Base-by-base conservation (phyloP, 1,139 yeast species). In the Petasospora fabianii region DNA sequence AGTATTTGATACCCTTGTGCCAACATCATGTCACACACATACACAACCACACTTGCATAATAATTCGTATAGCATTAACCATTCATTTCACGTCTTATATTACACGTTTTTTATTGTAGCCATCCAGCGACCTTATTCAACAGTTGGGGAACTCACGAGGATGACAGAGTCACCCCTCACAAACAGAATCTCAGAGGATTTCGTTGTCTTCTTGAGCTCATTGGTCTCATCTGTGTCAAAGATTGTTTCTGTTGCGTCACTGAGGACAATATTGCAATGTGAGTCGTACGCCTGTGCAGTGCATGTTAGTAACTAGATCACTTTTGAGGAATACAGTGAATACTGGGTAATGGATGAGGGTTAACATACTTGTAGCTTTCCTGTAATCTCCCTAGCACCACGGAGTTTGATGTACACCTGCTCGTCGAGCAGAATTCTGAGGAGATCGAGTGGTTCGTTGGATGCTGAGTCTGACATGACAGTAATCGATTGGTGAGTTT, bases 161-260 rank as follows among this genome's bases (percentile, higher is more conserved):
- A 92, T 86, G 35, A 90, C 97, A 5, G 95, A 81, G 64, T 92
- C 97, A 15, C 98, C 98, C 67, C 98, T 80, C 16, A 94, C 92
- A 65, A 90, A 92, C 36, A 94, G 81, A 92, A 94, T 85, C 43
- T 86, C 96, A 17, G 88, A 76, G 45, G 72, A 70, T 58, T 85
- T 86, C 32, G 80, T 83, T 21, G 36, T 43, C 22, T 46, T 41
- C 21, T 36, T 32, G 20, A 38, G 29, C 49, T 59, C 64, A 29
- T 71, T 18, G 18, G 32, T 57, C 14, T 70, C 71, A 10, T 68
- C 73, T n/a, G 62, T 58, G 27, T 70, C 69, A 56, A 77, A 85
- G 36, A 90, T 79, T 9, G 84, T 84, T 59, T 92, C 99, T 45
- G 75, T 75, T 4, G 96, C 97, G 53, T 94, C 96, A 55, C 97